These are phyloP conservation scores for Aspergillus pseudoviridinutans DNA, from an alignment of 2,329 filamentous ascomycete species.

Conservation along the genomic window DNA sequence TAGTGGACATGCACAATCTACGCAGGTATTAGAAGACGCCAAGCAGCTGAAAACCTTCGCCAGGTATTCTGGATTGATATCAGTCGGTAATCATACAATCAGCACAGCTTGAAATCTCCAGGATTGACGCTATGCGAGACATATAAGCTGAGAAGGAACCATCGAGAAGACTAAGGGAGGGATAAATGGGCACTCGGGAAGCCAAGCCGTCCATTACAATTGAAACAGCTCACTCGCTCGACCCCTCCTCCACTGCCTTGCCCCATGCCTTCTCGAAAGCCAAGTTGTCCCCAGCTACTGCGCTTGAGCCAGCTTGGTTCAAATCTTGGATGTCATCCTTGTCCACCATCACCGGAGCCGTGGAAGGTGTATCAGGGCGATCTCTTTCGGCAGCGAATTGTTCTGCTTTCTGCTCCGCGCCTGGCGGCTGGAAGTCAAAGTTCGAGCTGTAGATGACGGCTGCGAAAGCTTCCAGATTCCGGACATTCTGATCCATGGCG, in stretches of 20 bases:
- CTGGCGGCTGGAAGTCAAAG: slow-evolving; percentile 35
- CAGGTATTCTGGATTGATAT: background rate
- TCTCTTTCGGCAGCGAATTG: slow-evolving; percentile 6
- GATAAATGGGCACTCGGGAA: background rate
- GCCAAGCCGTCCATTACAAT: background rate
- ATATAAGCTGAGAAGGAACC: background rate
- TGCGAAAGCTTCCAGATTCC: slow-evolving; percentile 47
- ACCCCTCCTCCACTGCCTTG: slow-evolving; percentile 30
- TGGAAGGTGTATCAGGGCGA: slow-evolving; percentile 14
- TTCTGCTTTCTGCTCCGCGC: slow-evolving; percentile 16
- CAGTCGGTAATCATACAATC: background rate
- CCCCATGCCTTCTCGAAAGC: slow-evolving; percentile 37
- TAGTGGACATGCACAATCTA: background rate
- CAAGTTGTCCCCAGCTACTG: slow-evolving; percentile 17
- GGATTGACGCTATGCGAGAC: background rate
- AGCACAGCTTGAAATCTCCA: background rate
- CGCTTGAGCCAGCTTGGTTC: background rate
- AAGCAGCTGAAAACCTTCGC: background rate
- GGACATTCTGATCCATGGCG: slow-evolving; percentile 43
- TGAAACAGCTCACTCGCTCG: slow-evolving; percentile 4
- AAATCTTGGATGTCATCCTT: slow-evolving; percentile 11
- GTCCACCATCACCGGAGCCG: slow-evolving; percentile 18
- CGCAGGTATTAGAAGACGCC: background rate
- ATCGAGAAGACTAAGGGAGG: background rate
- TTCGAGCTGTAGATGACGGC: slow-evolving; percentile 49